phyloP scores from a whole-genome alignment of 177 flowering plant genomes.

The Tripterygium wilfordii region DNA sequence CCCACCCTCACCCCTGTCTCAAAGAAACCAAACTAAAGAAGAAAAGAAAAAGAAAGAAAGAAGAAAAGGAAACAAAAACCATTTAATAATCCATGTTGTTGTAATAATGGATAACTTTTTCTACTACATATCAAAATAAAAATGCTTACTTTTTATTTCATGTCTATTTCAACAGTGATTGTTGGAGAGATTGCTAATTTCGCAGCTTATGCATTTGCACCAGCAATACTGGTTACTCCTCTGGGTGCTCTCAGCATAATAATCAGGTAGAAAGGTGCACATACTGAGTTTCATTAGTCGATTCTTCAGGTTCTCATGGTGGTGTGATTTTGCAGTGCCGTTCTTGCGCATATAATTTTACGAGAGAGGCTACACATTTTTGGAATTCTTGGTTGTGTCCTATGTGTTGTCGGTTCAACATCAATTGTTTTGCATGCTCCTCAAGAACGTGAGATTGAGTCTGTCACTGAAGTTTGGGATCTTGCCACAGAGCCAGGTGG shows the following conservation, averaged over 20 bases:
- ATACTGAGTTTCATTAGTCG: neutral
- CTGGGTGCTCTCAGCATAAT: slow-evolving; percentile 67
- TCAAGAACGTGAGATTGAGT: slow-evolving; percentile 60
- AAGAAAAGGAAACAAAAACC: too few relatives aligned
- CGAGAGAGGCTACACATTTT: slow-evolving; percentile 63
- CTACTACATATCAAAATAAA: too few relatives aligned
- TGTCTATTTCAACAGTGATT: slow-evolving; percentile 46
- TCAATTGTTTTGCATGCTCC: slow-evolving; percentile 87
- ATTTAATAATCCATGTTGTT: too few relatives aligned
- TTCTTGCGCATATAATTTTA: slow-evolving; percentile 68
- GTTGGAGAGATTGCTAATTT: slow-evolving; percentile 65
- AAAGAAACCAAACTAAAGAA: too few relatives aligned
- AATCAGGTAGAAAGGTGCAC: slow-evolving; percentile 37
- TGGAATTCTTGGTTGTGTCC: slow-evolving; percentile 81
- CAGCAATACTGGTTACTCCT: slow-evolving; percentile 65
- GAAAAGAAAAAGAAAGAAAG: too few relatives aligned
- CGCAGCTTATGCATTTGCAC: slow-evolving; percentile 76
- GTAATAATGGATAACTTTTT: too few relatives aligned
- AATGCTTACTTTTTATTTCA: too few relatives aligned
- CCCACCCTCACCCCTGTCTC: too few relatives aligned
- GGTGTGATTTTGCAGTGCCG: slow-evolving; percentile 49
- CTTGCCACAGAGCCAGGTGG: slow-evolving; percentile 88
- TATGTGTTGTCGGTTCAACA: slow-evolving; percentile 83
- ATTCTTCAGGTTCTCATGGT: slow-evolving; percentile 5
- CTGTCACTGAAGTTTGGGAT: slow-evolving; percentile 73